Base-by-base conservation (phyloP, 2,329 filamentous ascomycete species). In the Ascochyta viciae-villosae region DNA sequence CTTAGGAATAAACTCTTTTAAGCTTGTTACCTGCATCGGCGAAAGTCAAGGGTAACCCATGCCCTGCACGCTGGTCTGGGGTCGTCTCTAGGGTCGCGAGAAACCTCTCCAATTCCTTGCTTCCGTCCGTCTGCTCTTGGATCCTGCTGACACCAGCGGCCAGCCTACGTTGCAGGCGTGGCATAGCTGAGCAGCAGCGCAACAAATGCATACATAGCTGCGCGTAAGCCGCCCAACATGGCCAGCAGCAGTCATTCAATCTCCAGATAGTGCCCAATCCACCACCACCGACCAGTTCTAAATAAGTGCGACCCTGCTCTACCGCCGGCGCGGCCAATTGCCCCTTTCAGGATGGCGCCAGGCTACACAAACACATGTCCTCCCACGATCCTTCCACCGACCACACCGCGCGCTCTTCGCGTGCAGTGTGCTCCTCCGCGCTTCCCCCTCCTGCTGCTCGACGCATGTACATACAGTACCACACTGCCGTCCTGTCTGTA, bases 1-100 rank as follows among this genome's bases (percentile, higher is more conserved):
- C 64, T 66, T 73, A 73, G 70, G 63, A 56, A 71, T 70, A 66
- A 62, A 62, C 64, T 71, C 66, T 61, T 63, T 64, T 66, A 68
- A 67, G 66, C 65, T 61, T 66, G 62, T 57, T 50, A 38, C 37
- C 53, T 56, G 47, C 53, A 38, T 56, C 38, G 29, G 33, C 38
- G 42, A 26, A 9, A 31, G 50, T 39, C 42, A 29, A 56, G 53
- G 42, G 29, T 46, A n/a, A 34, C 47, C 53, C 38, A 47, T 50
- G 53, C 53, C 59, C 60, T 50, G 60, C 58, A 44, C 37, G n/a
- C 50, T 16, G 13, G 35, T 63, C 53, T 66, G 63, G 65, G 53
- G 62, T 61, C 54, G 44, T 40, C 41, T 44, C 61, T 56, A 64
- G 61, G 63, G 43, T 62, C 50, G 50, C 43, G 50, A 64, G 51